Conservation (phyloP, 352 stramenopile species). For the Globisporangium viniferum region DNA sequence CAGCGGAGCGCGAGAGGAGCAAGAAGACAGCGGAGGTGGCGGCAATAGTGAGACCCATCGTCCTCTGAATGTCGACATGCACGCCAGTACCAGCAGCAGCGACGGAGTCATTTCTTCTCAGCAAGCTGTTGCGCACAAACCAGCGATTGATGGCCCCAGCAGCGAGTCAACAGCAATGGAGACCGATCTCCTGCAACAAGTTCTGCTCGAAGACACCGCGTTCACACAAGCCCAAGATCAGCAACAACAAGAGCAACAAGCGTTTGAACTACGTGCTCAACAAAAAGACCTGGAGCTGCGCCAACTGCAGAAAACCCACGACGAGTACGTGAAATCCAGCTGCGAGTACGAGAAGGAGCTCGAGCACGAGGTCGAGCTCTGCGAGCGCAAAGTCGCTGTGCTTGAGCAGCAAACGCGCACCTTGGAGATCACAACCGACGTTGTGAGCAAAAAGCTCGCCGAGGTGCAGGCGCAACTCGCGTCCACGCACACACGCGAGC, state of each 20-base stretch:
- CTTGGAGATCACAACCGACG: conserved; percentile 30
- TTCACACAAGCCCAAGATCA: neutral
- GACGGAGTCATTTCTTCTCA: neutral
- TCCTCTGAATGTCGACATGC: neutral
- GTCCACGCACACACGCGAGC: conserved; percentile 23
- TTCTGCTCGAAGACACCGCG: neutral
- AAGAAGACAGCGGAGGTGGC: neutral
- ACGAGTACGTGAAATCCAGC: conserved; percentile 74
- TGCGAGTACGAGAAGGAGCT: conserved; percentile 77
- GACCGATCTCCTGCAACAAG: neutral
- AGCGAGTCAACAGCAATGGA: neutral
- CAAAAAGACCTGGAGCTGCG: conserved; percentile 29
- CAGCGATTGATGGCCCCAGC: neutral
- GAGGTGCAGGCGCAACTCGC: conserved; percentile 29
- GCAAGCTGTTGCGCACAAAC: neutral
- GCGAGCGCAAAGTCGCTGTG: conserved; percentile 38
- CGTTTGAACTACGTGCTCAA: neutral
- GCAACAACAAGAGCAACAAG: conserved; percentile 4
- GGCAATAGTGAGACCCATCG: neutral
- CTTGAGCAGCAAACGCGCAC: conserved; percentile 25
- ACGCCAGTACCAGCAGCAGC: neutral
- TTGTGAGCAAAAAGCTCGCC: conserved; percentile 18
- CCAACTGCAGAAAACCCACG: conserved; percentile 54
- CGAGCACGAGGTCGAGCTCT: conserved; percentile 52
- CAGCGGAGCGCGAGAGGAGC: neutral